Evolutionary conservation across 2,329 filamentous ascomycete species (phyloP).

Genomic region (Rugonectria rugulosa): DNA sequence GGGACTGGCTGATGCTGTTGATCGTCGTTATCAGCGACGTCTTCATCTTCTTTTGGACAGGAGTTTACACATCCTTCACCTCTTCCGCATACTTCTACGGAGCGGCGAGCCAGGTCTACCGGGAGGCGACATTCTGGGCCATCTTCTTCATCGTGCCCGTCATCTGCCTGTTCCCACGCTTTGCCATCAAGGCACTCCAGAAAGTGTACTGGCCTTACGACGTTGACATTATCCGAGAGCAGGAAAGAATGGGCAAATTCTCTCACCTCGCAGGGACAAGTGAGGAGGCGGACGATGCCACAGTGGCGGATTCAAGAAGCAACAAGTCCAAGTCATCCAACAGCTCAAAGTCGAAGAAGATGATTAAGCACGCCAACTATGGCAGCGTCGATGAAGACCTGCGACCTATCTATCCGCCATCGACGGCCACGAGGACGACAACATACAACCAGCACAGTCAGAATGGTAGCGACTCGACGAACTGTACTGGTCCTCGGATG

Average conservation of each 20-base stretch:
- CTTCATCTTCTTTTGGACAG: constrained; percentile 95
- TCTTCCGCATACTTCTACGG: constrained; percentile 71
- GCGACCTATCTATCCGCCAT: constrained; percentile 92
- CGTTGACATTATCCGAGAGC: constrained; percentile 94
- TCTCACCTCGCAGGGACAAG: constrained; percentile 64
- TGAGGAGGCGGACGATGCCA: constrained; percentile 44
- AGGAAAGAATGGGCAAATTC: constrained; percentile 84
- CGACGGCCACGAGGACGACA: constrained; percentile 79
- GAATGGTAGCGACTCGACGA: constrained; percentile 93
- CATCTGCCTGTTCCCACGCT: constrained; percentile 86
- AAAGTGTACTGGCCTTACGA: constrained; percentile 95
- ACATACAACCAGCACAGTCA: constrained; percentile 81
- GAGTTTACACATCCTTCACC: constrained; percentile 72
- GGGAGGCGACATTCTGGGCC: constrained; percentile 86
- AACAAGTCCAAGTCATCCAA: constrained; percentile 65
- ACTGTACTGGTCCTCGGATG: constrained; percentile 75
- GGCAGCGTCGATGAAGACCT: constrained; percentile 83
- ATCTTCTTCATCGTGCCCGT: constrained; percentile 79
- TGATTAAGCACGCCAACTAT: constrained; percentile 65
- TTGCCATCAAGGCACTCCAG: constrained; percentile 84
- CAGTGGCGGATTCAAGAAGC: constrained; percentile 49
- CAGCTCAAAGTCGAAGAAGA: constrained; percentile 53
- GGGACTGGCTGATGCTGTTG: constrained; percentile 95
- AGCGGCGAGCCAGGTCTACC: constrained; percentile 80
- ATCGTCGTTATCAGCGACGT: constrained; percentile 84